phyloP scores from a whole-genome alignment of 805 yeast species.

The Suhomyces xylopsoci region DNA sequence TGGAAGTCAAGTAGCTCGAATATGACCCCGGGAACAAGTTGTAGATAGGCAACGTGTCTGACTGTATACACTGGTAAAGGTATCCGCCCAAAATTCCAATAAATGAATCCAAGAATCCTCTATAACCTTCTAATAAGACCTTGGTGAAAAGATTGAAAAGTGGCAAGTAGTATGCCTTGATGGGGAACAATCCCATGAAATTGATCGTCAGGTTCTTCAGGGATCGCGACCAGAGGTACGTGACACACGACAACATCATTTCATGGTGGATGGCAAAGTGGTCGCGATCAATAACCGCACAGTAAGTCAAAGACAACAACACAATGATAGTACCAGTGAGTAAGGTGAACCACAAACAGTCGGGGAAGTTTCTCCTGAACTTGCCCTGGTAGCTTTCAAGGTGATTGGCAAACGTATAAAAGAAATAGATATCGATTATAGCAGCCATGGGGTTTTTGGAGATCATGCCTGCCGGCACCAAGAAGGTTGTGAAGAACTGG shows the following conservation, averaged over 20 bases:
- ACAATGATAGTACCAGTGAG: slow-evolving; percentile 48
- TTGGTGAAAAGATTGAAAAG: slow-evolving; percentile 31
- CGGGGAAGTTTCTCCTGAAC: slow-evolving; percentile 50
- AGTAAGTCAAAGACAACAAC: slow-evolving; percentile 28
- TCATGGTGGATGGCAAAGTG: slow-evolving; percentile 25
- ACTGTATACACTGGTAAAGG: slow-evolving; percentile 59
- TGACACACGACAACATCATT: slow-evolving; percentile 51
- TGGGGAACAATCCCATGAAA: slow-evolving; percentile 51
- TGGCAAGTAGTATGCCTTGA: slow-evolving; percentile 56
- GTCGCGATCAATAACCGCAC: slow-evolving; percentile 17
- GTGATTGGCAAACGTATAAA: slow-evolving; percentile 55
- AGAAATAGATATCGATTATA: slow-evolving; percentile 51
- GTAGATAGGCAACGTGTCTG: slow-evolving; percentile 46
- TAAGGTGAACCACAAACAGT: slow-evolving; percentile 53
- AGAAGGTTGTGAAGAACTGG: slow-evolving; percentile 49
- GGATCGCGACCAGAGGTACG: slow-evolving; percentile 60
- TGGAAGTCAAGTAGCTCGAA: slow-evolving; percentile 7
- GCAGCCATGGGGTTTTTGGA: slow-evolving; percentile 21
- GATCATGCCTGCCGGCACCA: slow-evolving; percentile 39
- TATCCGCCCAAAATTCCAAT: slow-evolving; percentile 58
- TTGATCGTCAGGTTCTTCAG: slow-evolving; percentile 52
- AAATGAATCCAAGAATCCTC: slow-evolving; percentile 38
- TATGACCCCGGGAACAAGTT: slow-evolving; percentile 36
- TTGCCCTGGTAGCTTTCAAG: slow-evolving; percentile 46
- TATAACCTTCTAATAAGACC: slow-evolving; percentile 41